phyloP scores from a whole-genome alignment of 345 rosid genomes.

The Anacardium occidentale region DNA sequence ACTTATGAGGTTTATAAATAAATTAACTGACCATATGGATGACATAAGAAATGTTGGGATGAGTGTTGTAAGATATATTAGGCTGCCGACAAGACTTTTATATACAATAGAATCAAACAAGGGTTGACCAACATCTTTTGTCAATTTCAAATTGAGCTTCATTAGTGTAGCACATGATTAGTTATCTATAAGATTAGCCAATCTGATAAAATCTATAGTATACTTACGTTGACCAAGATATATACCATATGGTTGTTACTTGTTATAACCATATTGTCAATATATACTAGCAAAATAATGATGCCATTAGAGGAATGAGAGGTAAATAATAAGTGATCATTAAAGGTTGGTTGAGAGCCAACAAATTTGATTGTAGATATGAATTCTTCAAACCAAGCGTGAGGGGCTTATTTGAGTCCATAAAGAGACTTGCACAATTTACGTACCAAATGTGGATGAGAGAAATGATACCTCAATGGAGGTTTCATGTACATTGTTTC shows the following conservation, averaged over 20 bases:
- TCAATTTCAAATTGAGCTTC: not conserved
- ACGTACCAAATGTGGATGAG: too few species aligned
- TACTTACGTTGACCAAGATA: not conserved
- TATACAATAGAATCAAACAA: not conserved
- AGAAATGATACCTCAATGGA: too few species aligned
- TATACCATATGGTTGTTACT: not conserved
- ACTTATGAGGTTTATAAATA: not conserved
- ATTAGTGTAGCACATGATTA: not conserved
- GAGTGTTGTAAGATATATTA: not conserved
- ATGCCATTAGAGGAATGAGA: not conserved
- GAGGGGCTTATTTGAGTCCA: too few species aligned
- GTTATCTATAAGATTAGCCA: not conserved
- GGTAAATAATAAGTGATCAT: not conserved
- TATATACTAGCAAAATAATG: not conserved
- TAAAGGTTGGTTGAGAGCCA: not conserved
- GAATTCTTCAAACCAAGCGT: too few species aligned
- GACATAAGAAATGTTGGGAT: not conserved
- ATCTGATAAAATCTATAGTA: not conserved
- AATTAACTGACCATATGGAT: not conserved
- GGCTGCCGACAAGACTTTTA: not conserved
- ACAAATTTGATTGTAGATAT: too few species aligned
- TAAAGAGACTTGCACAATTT: too few species aligned
- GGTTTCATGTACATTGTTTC: too few species aligned
- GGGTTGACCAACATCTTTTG: not conserved
- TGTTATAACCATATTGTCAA: constrained; percentile 5